phyloP scores from a whole-genome alignment of 2,329 filamentous ascomycete genomes.

The Exophiala oligosperma region DNA sequence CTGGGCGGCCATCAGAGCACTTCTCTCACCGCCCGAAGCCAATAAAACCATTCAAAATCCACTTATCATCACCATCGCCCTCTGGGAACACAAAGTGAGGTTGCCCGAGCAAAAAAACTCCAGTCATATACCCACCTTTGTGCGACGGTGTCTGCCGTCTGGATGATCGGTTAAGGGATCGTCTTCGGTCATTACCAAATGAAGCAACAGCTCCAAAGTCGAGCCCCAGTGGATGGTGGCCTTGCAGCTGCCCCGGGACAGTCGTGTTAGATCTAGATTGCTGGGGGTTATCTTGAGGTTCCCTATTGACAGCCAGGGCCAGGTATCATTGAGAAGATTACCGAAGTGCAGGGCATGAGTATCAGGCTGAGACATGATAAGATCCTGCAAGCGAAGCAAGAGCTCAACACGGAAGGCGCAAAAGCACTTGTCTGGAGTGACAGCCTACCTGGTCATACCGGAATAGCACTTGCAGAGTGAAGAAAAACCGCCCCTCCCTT shows the following conservation, averaged over 20 bases:
- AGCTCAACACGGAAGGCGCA: background rate
- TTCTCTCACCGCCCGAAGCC: background rate
- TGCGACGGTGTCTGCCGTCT: background rate
- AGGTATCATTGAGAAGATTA: background rate
- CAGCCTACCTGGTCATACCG: background rate
- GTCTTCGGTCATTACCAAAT: background rate
- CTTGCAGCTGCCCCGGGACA: background rate
- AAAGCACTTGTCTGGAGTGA: no score
- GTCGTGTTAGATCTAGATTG: background rate
- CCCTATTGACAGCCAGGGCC: background rate
- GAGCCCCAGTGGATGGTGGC: background rate
- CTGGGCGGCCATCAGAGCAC: background rate
- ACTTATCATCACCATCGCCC: background rate
- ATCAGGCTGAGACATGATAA: slow-evolving; percentile 16
- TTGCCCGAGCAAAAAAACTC: background rate
- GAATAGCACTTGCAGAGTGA: background rate
- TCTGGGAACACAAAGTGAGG: background rate
- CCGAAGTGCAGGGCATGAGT: slow-evolving; percentile 2
- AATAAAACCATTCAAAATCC: background rate
- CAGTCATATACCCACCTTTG: background rate
- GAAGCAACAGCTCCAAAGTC: background rate
- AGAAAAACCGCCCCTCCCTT: background rate
- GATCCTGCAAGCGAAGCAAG: background rate
- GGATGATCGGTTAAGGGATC: background rate
- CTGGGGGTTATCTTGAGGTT: background rate